Evolutionary conservation across 805 yeast species (phyloP).

Genomic region (Wickerhamomyces hampshirensis): DNA sequence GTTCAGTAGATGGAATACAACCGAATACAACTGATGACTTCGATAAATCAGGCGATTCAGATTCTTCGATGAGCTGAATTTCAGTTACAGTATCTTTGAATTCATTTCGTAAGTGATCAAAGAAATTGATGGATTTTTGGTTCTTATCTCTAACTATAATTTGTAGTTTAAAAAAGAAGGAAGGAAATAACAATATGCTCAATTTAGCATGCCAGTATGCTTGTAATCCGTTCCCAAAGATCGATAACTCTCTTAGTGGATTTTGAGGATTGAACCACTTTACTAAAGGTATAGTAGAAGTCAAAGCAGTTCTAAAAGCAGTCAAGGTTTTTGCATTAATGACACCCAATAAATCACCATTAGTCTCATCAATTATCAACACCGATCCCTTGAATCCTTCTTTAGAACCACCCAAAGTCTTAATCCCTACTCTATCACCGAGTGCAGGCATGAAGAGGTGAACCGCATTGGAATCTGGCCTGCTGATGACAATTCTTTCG

Average conservation of each 20-base stretch:
- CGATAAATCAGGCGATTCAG: slow-evolving; percentile 25
- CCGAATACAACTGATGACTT: slow-evolving; percentile 48
- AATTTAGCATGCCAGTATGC: slow-evolving; percentile 58
- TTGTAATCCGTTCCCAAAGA: slow-evolving; percentile 61
- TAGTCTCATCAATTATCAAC: slow-evolving; percentile 41
- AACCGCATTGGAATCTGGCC: slow-evolving; percentile 32
- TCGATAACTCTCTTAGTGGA: slow-evolving; percentile 26
- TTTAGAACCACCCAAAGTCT: slow-evolving; percentile 53
- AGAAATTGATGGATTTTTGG: slow-evolving; percentile 28
- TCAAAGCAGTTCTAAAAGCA: slow-evolving; percentile 64
- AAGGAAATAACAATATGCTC: slow-evolving; percentile 36
- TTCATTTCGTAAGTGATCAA: slow-evolving; percentile 22
- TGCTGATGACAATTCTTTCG: slow-evolving; percentile 42
- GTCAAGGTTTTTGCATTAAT: slow-evolving; percentile 56
- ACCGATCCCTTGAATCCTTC: slow-evolving; percentile 59
- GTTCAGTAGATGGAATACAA: slow-evolving; percentile 52
- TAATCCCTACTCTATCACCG: slow-evolving; percentile 52
- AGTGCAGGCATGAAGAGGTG: slow-evolving; percentile 68
- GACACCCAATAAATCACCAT: slow-evolving; percentile 49
- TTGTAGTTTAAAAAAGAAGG: slow-evolving; percentile 34
- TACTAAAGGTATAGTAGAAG: slow-evolving; percentile 43
- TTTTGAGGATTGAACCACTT: slow-evolving; percentile 28
- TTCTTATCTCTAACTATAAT: slow-evolving; percentile 42
- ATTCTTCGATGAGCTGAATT: slow-evolving; percentile 21
- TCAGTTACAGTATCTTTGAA: slow-evolving; percentile 26